Conservation (phyloP, 1,284 basidiomycete species). For the Ceratobasidium sp. region DNA sequence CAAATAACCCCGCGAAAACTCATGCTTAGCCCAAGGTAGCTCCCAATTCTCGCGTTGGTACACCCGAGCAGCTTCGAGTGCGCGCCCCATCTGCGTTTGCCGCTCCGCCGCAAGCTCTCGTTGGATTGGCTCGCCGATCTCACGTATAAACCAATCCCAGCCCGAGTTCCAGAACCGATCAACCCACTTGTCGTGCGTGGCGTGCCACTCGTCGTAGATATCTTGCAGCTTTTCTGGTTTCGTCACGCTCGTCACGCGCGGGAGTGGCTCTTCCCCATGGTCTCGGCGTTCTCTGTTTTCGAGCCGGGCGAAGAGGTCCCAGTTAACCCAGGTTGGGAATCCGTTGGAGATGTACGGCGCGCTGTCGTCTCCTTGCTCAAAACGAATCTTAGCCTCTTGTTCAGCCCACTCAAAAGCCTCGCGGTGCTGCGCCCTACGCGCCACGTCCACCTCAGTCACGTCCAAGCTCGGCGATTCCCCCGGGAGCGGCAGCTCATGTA, state of each 20-base stretch:
- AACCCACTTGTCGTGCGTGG: slow-evolving; percentile 38
- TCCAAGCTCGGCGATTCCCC: too few species aligned
- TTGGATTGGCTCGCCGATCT: slow-evolving; percentile 32
- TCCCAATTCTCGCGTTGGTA: slow-evolving; percentile 41
- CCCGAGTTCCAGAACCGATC: slow-evolving; percentile 35
- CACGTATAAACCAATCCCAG: slow-evolving; percentile 32
- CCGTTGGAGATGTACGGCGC: slow-evolving; percentile 34
- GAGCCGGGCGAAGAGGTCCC: slow-evolving; percentile 40
- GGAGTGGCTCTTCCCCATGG: background rate
- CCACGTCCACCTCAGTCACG: too few species aligned
- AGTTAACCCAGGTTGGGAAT: slow-evolving; percentile 42
- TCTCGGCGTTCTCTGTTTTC: slow-evolving; percentile 7
- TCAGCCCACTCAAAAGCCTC: too few species aligned
- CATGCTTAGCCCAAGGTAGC: slow-evolving; percentile 35
- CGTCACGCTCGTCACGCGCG: slow-evolving; percentile 30
- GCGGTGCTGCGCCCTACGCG: too few species aligned
- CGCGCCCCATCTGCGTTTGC: background rate
- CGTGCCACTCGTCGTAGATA: slow-evolving; percentile 35
- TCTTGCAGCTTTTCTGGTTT: slow-evolving; percentile 14
- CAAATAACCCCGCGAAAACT: slow-evolving; percentile 35
- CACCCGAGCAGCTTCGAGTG: slow-evolving; percentile 41
- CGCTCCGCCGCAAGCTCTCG: slow-evolving; percentile 22
- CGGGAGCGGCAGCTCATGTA: too few species aligned
- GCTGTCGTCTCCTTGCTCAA: too few species aligned
- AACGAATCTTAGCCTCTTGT: too few species aligned